Percentiles rank a stretch among this genome's conserved stretches.
phyloP scores from a whole-genome alignment of 176 grass and related monocot genomes.

The Rhynchospora pubera region DNA sequence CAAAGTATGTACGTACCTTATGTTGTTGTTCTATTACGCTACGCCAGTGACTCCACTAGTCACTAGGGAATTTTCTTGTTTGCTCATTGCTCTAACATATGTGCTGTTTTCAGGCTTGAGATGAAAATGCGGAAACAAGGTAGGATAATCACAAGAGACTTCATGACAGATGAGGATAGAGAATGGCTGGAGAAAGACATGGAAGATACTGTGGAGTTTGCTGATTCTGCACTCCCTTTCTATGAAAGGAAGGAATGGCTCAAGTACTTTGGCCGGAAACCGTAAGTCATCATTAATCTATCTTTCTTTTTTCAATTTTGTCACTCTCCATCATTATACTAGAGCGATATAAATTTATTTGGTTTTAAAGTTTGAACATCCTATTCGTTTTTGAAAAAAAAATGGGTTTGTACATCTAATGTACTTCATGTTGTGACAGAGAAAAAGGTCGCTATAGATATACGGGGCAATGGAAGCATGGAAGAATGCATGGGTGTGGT shows the following conservation, averaged over 20 bases:
- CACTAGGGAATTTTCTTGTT: too few species aligned
- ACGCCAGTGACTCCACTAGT: too few species aligned
- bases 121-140: slow-evolving; percentile 33
- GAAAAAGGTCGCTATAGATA: slow-evolving; percentile 34
- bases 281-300: too few species aligned
- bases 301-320: too few species aligned
- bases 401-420: background rate
- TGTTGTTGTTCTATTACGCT: too few species aligned
- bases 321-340: too few species aligned
- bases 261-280: too few species aligned
- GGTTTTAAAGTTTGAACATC: too few species aligned
- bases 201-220: slow-evolving; percentile 20
- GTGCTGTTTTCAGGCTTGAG: slow-evolving; percentile 12
- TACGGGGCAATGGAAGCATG: slow-evolving; percentile 40
- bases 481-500: slow-evolving; percentile 38
- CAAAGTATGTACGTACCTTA: slow-evolving; percentile 24
- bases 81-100: too few species aligned
- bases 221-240: slow-evolving; percentile 28
- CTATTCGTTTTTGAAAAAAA: too few species aligned
- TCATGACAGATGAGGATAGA: slow-evolving; percentile 31
- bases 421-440: slow-evolving; percentile 9
- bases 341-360: too few species aligned
- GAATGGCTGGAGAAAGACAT: slow-evolving; percentile 35
- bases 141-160: slow-evolving; percentile 32
- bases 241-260: too few species aligned